Conservation (phyloP, 495 filamentous ascomycete genomes). For the Clohesyomyces aquaticus region DNA sequence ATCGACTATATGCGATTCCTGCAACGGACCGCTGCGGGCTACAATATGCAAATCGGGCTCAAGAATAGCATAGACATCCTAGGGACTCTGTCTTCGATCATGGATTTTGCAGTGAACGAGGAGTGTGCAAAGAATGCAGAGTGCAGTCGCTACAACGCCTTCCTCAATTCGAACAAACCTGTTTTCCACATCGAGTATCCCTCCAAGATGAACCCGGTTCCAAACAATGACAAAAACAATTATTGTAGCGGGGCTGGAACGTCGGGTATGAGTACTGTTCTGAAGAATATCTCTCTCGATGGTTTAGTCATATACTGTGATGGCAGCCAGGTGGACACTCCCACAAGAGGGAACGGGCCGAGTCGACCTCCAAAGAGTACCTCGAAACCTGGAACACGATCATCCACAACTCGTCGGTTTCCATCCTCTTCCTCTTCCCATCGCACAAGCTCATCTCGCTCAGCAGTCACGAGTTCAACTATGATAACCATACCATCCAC, state of each 20-base stretch:
- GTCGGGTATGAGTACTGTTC: slow-evolving; percentile 26
- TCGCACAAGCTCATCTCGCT: slow-evolving; percentile 6
- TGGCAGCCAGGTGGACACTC: slow-evolving; percentile 29
- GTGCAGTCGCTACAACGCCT: slow-evolving; percentile 59
- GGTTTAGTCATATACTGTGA: slow-evolving; percentile 32
- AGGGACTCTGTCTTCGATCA: slow-evolving; percentile 54
- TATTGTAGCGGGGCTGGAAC: slow-evolving; percentile 25
- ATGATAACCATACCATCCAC: background rate
- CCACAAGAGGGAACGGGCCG: slow-evolving; percentile 26
- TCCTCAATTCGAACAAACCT: slow-evolving; percentile 63
- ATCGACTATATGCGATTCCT: slow-evolving; percentile 64
- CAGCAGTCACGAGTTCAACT: background rate
- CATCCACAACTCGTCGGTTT: slow-evolving; percentile 7
- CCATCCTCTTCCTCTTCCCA: background rate
- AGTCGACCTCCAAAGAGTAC: slow-evolving; percentile 7
- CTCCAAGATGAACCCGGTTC: slow-evolving; percentile 1
- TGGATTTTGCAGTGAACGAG: slow-evolving; percentile 74
- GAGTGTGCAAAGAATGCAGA: slow-evolving; percentile 63
- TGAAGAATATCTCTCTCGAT: slow-evolving; percentile 27
- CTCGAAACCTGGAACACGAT: slow-evolving; percentile 1
- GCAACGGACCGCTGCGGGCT: slow-evolving; percentile 54
- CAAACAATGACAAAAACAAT: background rate
- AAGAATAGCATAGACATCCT: slow-evolving; percentile 69
- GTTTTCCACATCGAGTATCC: slow-evolving; percentile 76
- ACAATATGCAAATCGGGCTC: slow-evolving; percentile 61